Evolutionary conservation across 257 asterid genomes (phyloP), one percentile per base, ranked within the genome.

Genomic region (Scutellaria barbata): DNA sequence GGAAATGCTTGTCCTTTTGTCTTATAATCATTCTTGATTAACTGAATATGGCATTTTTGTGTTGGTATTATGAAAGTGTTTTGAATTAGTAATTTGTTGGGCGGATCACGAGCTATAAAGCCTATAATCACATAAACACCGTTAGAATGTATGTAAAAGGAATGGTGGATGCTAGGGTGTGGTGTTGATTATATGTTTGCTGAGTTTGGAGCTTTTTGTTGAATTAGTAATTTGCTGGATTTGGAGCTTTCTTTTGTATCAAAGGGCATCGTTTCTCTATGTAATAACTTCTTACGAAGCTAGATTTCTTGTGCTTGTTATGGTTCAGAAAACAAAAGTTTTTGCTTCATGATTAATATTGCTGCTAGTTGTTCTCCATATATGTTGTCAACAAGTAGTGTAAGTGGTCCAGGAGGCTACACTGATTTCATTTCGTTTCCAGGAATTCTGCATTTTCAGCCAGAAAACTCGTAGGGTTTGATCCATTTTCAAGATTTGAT

Each of bases 381-480:
- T 14, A 12, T 46, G 52, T 59, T 10, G 63, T 51, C 35, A 37
- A 9, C 40, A 7, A 7, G 39, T 55, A 20, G 43, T 42, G 2
- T 66, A 10, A 17, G 40, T 52, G 37, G 52, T 41, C 64, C 14
- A 68, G 43, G 39, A 68, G 35, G 68, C 20, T 7, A 63, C 30
- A n/a, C n/a, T n/a, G n/a, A n/a, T 11, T 57, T 25, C 6, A 45
- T 58, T 67, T 39, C 58, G 35, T 16, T 57, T 45, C n/a, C 51
- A 39, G 33, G 8, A 9, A 8, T 14, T 60, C 16, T 35, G 35
- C 66, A 16, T 9, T 14, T 52, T 57, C 35, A 52, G 35, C 18
- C 30, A 3, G 54, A n/a, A 48, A 6, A 17, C 11, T 9, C 9
- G 5, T 13, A 10, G 11, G 6, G 13, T 13, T 11, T 47, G 13